Conservation (phyloP, 257 asterid species). For the Przewalskia tangutica region DNA sequence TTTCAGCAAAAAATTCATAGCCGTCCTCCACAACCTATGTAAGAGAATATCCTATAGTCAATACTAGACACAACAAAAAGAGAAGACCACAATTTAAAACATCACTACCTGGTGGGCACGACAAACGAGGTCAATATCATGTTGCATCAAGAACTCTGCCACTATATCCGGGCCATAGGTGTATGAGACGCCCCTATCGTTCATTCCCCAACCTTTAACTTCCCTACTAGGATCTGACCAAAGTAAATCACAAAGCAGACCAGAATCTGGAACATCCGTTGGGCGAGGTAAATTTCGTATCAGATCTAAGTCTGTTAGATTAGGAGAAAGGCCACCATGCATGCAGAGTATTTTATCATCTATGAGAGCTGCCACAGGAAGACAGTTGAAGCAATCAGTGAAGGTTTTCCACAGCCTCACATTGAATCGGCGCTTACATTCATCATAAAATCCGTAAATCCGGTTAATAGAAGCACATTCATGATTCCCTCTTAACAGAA, state of each 20-base stretch:
- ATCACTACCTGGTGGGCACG: constrained; percentile 25
- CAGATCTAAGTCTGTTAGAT: constrained; percentile 21
- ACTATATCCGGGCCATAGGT: constrained; percentile 29
- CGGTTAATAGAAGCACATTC: constrained; percentile 32
- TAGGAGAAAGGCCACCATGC: constrained; percentile 38
- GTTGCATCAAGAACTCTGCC: constrained; percentile 26
- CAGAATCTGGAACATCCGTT: constrained; percentile 28
- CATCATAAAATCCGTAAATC: constrained; percentile 29
- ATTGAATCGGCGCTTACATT: constrained; percentile 25
- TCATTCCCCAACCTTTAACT: constrained; percentile 31
- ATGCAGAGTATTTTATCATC: constrained; percentile 27
- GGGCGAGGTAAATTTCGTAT: constrained; percentile 26
- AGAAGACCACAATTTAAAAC: neutral
- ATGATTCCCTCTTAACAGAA: constrained; percentile 26
- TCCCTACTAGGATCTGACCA: constrained; percentile 33
- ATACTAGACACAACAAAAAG: neutral
- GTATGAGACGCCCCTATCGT: constrained; percentile 27
- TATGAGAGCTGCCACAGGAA: constrained; percentile 28
- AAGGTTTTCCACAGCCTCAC: constrained; percentile 26
- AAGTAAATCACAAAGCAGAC: constrained; percentile 27
- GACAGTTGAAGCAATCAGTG: constrained; percentile 30
- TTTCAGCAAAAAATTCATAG: constrained; percentile 23
- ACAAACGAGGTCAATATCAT: constrained; percentile 28
- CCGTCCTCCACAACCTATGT: constrained; percentile 30
- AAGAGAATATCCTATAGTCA: neutral